Percentiles rank a stretch among this genome's conserved stretches.
Evolutionary conservation across 805 yeast species (phyloP).

Genomic region (Pichia insulana): DNA sequence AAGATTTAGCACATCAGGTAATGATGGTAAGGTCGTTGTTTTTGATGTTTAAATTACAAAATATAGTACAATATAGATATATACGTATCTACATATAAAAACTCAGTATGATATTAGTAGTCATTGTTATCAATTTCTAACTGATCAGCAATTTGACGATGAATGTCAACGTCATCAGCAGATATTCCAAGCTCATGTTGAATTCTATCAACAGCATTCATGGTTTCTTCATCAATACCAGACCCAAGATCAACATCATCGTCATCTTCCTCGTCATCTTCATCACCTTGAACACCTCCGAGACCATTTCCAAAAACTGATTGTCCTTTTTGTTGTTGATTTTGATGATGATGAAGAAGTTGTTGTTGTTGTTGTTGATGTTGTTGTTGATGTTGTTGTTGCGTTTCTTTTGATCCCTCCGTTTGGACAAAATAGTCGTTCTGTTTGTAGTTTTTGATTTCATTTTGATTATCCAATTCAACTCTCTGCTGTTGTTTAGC

Average conservation of each 20-base stretch:
- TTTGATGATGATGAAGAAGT: too few species aligned
- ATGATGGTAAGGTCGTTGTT: constrained; percentile 86
- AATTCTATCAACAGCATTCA: constrained; percentile 8
- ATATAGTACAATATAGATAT: neutral
- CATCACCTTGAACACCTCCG: neutral
- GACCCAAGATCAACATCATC: constrained; percentile 7
- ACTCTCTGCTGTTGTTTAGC: too few species aligned
- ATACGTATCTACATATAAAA: neutral
- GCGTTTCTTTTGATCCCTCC: too few species aligned
- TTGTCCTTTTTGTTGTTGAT: too few species aligned
- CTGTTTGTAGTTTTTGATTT: too few species aligned
- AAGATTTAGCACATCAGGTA: constrained; percentile 66
- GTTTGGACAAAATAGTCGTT: too few species aligned
- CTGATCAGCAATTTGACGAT: constrained; percentile 9
- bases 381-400: too few species aligned
- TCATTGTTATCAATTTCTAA: constrained; percentile 6
- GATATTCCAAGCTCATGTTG: constrained; percentile 7
- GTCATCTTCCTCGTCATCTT: constrained; percentile 2
- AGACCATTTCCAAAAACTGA: too few species aligned
- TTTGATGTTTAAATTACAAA: constrained; percentile 38
- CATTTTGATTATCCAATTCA: too few species aligned
- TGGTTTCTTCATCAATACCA: constrained; percentile 6
- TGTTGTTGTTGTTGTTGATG: too few species aligned
- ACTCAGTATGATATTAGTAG: neutral
- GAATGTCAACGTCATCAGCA: constrained; percentile 6